phyloP scores from a whole-genome alignment of 2,329 filamentous ascomycete species.

The Aspergillus aculeatinus region DNA sequence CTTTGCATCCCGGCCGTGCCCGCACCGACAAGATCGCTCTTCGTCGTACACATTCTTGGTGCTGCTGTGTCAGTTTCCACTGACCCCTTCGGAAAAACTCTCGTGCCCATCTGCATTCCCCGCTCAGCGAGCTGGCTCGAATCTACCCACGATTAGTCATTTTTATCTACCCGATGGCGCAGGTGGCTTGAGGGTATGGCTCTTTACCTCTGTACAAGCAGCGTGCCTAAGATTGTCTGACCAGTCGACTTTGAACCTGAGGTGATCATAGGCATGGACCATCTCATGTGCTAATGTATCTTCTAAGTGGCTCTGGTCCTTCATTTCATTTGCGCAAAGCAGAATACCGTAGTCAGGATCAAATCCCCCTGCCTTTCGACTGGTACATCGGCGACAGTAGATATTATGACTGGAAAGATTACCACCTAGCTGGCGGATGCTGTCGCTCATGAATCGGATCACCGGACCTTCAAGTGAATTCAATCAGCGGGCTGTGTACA shows the following conservation, averaged over 20 bases:
- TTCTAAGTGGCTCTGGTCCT: constrained; percentile 77
- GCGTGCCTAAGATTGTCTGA: constrained; percentile 79
- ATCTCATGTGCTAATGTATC: constrained; percentile 96
- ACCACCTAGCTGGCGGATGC: constrained; percentile 76
- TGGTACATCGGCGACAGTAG: constrained; percentile 74
- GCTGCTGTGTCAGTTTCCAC: constrained; percentile 85
- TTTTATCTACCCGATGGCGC: background rate
- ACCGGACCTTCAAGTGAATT: constrained; percentile 58
- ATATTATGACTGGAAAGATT: constrained; percentile 73
- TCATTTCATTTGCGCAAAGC: constrained; percentile 88
- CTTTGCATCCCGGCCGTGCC: constrained; percentile 75
- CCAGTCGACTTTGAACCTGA: constrained; percentile 88
- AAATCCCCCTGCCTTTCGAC: constrained; percentile 77
- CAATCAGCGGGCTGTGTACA: background rate
- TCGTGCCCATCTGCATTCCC: constrained; percentile 86
- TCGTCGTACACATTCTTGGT: constrained; percentile 85
- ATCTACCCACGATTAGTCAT: constrained; percentile 58
- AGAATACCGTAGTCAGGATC: constrained; percentile 82
- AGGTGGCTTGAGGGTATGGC: background rate
- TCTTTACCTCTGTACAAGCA: constrained; percentile 82
- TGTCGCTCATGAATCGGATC: constrained; percentile 81
- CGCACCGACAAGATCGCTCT: constrained; percentile 78
- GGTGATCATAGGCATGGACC: constrained; percentile 93
- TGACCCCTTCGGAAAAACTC: constrained; percentile 84
- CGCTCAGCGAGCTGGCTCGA: constrained; percentile 84